These are phyloP conservation scores for Stemphylium beticola DNA, from an alignment of 2,329 filamentous ascomycete species.

Conservation along the genomic window DNA sequence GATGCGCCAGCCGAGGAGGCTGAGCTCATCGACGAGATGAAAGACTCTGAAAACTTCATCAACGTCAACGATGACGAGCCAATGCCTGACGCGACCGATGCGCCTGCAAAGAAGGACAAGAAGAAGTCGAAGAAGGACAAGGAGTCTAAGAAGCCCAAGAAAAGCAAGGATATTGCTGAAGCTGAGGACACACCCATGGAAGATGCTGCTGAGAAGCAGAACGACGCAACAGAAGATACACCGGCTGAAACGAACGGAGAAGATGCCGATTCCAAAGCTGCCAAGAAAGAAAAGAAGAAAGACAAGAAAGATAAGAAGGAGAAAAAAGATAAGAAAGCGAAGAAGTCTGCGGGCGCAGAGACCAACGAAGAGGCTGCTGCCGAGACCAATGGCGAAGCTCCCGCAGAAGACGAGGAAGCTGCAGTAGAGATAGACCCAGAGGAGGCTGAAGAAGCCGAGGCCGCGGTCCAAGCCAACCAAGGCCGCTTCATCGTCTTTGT, in stretches of 20 bases:
- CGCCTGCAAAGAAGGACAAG: conserved; percentile 25
- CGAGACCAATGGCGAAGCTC: conserved; percentile 23
- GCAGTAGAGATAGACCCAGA: conserved; percentile 22
- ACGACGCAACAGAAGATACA: conserved; percentile 17
- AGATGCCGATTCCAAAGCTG: conserved; percentile 25
- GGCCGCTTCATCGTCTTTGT: conserved; percentile 79
- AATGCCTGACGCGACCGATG: conserved; percentile 26
- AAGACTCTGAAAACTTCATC: conserved; percentile 23
- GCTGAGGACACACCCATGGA: conserved; percentile 16
- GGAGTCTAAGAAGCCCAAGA: conserved; percentile 31
- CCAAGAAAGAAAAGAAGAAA: conserved; percentile 31
- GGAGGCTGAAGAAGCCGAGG: conserved; percentile 19
- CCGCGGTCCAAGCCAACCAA: conserved; percentile 41
- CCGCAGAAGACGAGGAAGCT: conserved; percentile 21
- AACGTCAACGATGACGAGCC: conserved; percentile 23
- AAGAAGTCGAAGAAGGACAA: conserved; percentile 36
- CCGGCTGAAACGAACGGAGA: conserved; percentile 16
- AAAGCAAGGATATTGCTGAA: conserved; percentile 13
- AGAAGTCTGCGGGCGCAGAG: conserved; percentile 26
- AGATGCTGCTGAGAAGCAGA: conserved; percentile 13
- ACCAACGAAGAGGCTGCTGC: conserved; percentile 18
- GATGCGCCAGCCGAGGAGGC: conserved; percentile 16
- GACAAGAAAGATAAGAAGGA: conserved; percentile 37
- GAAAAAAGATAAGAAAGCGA: conserved; percentile 38
- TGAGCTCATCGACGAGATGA: conserved; percentile 21